phyloP scores from a whole-genome alignment of 805 yeast genomes.

The Metschnikowia corniflorae region DNA sequence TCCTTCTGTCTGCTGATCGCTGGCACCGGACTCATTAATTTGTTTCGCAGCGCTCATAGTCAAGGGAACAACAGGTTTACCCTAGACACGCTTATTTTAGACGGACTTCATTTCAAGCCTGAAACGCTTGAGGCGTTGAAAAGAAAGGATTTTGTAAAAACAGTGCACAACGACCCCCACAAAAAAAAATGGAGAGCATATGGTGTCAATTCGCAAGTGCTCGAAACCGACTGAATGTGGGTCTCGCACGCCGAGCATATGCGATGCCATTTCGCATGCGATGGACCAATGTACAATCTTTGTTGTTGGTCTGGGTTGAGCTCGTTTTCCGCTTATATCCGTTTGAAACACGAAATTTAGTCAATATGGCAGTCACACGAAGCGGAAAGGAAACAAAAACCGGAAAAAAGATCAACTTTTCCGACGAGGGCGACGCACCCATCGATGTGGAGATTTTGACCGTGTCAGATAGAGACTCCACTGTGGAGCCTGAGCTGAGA shows the following conservation, averaged over 20 bases:
- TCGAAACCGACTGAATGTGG: constrained; percentile 5
- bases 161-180: constrained; percentile 24
- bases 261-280: constrained; percentile 10
- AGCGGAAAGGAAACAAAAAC: constrained; percentile 13
- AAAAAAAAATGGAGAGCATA: constrained; percentile 32
- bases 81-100: constrained; percentile 24
- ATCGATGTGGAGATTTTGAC: constrained; percentile 11
- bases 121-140: constrained; percentile 24
- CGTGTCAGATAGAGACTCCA: constrained; percentile 14
- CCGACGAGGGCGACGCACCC: constrained; percentile 25
- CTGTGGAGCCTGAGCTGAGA: constrained; percentile 15
- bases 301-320: no score
- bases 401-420: constrained; percentile 31
- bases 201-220: constrained; percentile 32
- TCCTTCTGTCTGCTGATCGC: constrained; percentile 33
- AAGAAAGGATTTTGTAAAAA: constrained; percentile 18
- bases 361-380: constrained; percentile 33
- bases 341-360: neutral
- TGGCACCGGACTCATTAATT: constrained; percentile 37
- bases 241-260: constrained; percentile 9
- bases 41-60: constrained; percentile 23
- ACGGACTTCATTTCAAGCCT: constrained; percentile 32
- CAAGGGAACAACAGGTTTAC: constrained; percentile 2
- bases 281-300: no score
- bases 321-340: neutral